phyloP scores from a whole-genome alignment of 305 asterid species.

The Solanum aculeatissimum region DNA sequence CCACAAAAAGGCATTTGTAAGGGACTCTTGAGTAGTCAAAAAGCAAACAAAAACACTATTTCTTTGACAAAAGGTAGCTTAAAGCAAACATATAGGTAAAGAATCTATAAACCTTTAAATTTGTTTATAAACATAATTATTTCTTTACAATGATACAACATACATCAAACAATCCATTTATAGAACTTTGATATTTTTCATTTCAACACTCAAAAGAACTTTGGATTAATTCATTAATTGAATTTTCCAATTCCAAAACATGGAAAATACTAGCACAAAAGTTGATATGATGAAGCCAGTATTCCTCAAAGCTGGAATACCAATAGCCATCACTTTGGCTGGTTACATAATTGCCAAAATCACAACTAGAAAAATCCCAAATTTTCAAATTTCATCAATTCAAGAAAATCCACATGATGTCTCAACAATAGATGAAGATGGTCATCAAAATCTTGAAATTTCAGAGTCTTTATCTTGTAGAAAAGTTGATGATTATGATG shows the following conservation, averaged over 20 bases:
- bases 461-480: constrained; percentile 5
- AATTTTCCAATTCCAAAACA: neutral
- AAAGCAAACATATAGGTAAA: constrained; percentile 30
- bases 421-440: constrained; percentile 1
- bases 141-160: neutral
- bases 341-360: constrained; percentile 36
- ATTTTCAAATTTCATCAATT: neutral
- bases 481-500: neutral
- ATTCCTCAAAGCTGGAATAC: constrained; percentile 43
- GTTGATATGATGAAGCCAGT: constrained; percentile 33
- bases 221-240: neutral
- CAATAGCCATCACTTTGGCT: constrained; percentile 47
- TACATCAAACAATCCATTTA: neutral
- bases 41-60: constrained; percentile 16
- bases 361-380: constrained; percentile 11
- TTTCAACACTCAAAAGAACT: neutral
- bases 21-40: constrained; percentile 22
- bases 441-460: constrained; percentile 13
- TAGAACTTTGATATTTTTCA: neutral
- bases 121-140: constrained; percentile 1
- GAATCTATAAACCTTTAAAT: constrained; percentile 16
- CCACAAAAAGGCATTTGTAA: neutral
- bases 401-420: constrained; percentile 4
- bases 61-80: constrained; percentile 17
- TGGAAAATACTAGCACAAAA: constrained; percentile 41